These are phyloP conservation scores for Leishmania arabica DNA, from an alignment of 208 protist species.

Conservation along the genomic window DNA sequence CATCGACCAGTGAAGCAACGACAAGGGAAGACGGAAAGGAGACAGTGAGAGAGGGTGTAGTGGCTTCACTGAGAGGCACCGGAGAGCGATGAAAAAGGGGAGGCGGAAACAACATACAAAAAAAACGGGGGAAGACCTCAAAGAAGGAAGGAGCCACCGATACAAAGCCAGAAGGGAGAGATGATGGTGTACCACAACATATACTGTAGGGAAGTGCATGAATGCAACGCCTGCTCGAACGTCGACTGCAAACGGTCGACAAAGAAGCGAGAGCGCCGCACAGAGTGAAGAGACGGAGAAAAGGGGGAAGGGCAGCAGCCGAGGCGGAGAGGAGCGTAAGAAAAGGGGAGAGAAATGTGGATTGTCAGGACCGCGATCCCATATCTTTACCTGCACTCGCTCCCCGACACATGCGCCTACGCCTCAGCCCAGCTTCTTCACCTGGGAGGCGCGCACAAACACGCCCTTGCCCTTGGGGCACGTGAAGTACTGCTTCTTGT, in stretches of 20 bases:
- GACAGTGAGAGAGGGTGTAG: not conserved
- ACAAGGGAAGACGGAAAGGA: not conserved
- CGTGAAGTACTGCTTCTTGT: constrained; percentile 92
- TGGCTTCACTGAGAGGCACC: not conserved
- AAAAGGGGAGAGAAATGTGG: not conserved
- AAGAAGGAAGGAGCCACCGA: not conserved
- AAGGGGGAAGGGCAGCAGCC: not conserved
- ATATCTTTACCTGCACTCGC: not conserved
- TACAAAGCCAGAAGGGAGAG: not conserved
- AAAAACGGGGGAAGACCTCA: not conserved
- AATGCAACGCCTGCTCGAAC: not conserved
- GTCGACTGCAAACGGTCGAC: constrained; percentile 1
- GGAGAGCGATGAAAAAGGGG: not conserved
- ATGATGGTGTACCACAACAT: not conserved
- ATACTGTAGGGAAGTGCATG: not conserved
- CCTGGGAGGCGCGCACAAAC: constrained; percentile 89
- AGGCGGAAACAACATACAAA: not conserved
- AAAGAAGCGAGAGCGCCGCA: not conserved
- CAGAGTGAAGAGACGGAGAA: not conserved
- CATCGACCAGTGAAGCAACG: not conserved
- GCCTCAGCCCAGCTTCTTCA: constrained; percentile 56
- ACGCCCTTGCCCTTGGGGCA: constrained; percentile 90
- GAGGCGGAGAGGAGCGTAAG: not conserved
- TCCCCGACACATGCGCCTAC: not conserved
- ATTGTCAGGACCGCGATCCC: not conserved